Evolutionary conservation across 2,329 filamentous ascomycete genomes (phyloP), one percentile per base, ranked within the genome.

Genomic region (Ophiostoma sp.): DNA sequence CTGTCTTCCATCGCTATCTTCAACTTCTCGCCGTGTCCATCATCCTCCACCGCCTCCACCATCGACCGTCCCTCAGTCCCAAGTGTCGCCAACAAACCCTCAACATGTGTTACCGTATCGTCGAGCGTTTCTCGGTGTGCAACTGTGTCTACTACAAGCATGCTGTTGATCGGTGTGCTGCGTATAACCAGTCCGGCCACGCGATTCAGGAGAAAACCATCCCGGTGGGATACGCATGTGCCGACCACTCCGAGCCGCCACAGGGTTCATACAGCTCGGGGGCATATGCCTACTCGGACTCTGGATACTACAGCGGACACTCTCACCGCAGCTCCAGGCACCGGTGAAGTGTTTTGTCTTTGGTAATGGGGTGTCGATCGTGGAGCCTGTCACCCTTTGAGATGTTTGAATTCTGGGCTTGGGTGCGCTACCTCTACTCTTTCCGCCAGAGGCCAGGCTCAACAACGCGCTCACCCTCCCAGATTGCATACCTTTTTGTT

Each of bases 121-220:
- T 94, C 76, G 93, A 97, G 80, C 85, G 92, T 71, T 97, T 93
- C 83, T 89, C 93, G 70, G 91, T 90, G 70, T 97, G 93, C 84
- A 87, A 89, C 73, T 97, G 93, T 81, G 85, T 94, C 75, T 96
- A 97, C 83, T 92, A 94, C 83, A 86, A 90, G 77, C 94, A 97
- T 79, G 89, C 91, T 67, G 85, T 97, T 75, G 93, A 97, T 77
- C 90, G 91, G 72, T 97, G 93, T 78, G 83, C 88, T 67, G 84
- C 87, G 48, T 92, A 93, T 77, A 91, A 90, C 72, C 88, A 90
- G 72, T 86, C 87, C 67, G 90, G 90, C 66, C 93, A 97, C 77
- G 76, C 76, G 65, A 82, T 94, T 71, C 87, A 92, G 74, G 89
- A 91, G 76, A 89, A 90, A 77, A 91, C 87, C 7, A 90, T 97